Evolutionary conservation across 1,284 basidiomycete species (phyloP).

Genomic region (Moesziomyces parantarcticus): DNA sequence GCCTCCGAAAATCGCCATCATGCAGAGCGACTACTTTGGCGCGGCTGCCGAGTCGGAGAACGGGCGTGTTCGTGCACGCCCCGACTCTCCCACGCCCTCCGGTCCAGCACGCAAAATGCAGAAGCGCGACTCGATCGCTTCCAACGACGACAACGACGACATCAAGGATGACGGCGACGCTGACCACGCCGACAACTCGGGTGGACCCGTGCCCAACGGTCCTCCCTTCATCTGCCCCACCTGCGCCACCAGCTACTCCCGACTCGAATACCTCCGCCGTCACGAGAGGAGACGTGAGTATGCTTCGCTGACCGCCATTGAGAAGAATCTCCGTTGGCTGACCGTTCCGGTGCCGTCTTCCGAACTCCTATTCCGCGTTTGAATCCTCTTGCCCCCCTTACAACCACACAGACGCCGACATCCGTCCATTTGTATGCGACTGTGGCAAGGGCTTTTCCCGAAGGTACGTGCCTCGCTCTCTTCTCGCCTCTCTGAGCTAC

Average conservation of each 20-base stretch:
- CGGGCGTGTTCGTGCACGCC: conserved; percentile 29
- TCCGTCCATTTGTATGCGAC: conserved; percentile 65
- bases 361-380: background rate
- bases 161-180: conserved; percentile 16
- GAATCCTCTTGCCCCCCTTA: too few species aligned
- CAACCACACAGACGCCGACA: conserved; percentile 57
- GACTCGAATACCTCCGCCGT: conserved; percentile 65
- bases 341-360: background rate
- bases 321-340: background rate
- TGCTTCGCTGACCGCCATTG: background rate
- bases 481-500: background rate
- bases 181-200: conserved; percentile 16
- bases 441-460: conserved; percentile 67
- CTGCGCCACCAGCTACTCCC: conserved; percentile 65
- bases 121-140: conserved; percentile 35
- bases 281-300: conserved; percentile 64
- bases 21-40: conserved; percentile 51
- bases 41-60: conserved; percentile 34
- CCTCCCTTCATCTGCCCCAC: conserved; percentile 65
- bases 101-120: conserved; percentile 39
- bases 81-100: conserved; percentile 30
- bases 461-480: conserved; percentile 35
- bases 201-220: conserved; percentile 45
- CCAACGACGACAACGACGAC: conserved; percentile 35
- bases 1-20: conserved; percentile 1